phyloP scores from a whole-genome alignment of 495 filamentous ascomycete species.

The Neurospora sp. region DNA sequence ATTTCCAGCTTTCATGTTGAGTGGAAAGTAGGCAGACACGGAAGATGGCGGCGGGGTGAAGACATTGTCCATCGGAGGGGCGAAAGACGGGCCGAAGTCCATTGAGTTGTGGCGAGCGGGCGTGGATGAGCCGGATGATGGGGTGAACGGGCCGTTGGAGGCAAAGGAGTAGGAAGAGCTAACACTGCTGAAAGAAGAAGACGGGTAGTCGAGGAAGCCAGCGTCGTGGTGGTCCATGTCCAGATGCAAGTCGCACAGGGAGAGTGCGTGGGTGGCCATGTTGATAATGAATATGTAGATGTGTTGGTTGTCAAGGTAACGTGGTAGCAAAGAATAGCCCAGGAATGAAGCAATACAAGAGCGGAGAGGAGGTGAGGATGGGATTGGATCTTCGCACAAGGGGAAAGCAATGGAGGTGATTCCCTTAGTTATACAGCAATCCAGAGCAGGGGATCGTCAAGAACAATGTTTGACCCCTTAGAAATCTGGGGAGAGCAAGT shows the following conservation, averaged over 20 bases:
- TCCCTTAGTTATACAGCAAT: constrained; percentile 14
- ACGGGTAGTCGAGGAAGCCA: constrained; percentile 18
- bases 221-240: constrained; percentile 14
- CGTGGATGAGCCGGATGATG: constrained; percentile 24
- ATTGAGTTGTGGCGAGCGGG: constrained; percentile 9
- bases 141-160: constrained; percentile 28
- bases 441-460: constrained; percentile 7
- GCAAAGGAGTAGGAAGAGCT: constrained; percentile 29
- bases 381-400: constrained; percentile 8
- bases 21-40: constrained; percentile 24
- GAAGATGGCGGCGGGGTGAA: constrained; percentile 30
- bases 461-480: constrained; percentile 3
- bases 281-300: constrained; percentile 1
- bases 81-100: constrained; percentile 16
- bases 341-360: neutral
- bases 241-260: constrained; percentile 13
- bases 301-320: neutral
- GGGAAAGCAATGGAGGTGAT: constrained; percentile 11
- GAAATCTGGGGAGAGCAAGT: constrained; percentile 10
- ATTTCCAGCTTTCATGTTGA: constrained; percentile 9
- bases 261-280: constrained; percentile 10
- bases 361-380: neutral
- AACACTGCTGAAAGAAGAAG: constrained; percentile 15
- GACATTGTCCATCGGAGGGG: constrained; percentile 6
- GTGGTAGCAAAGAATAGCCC: neutral